Conservation (phyloP, 495 filamentous ascomycete species). For the Lophium mytilinum region DNA sequence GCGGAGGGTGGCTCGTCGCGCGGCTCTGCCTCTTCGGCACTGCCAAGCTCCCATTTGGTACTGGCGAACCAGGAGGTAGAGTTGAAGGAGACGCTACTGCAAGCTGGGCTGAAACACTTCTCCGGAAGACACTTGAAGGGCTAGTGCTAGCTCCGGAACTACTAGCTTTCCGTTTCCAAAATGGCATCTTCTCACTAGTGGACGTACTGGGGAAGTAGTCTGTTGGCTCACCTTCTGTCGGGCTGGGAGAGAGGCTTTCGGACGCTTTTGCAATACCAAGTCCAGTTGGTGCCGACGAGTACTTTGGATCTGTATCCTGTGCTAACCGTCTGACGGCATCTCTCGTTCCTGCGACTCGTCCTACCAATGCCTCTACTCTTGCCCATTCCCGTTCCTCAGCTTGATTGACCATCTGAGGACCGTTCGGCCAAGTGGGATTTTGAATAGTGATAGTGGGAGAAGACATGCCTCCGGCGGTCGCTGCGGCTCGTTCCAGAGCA, state of each 20-base stretch:
- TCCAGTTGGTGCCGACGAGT: slow-evolving; percentile 27
- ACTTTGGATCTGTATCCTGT: slow-evolving; percentile 68
- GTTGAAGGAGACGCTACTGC: slow-evolving; percentile 47
- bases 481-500: slow-evolving; percentile 70
- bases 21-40: slow-evolving; percentile 33
- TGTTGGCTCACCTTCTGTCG: slow-evolving; percentile 23
- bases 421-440: slow-evolving; percentile 2
- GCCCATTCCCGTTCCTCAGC: slow-evolving; percentile 75
- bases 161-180: slow-evolving; percentile 88
- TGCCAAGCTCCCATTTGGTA: slow-evolving; percentile 30
- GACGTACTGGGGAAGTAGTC: slow-evolving; percentile 41
- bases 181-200: slow-evolving; percentile 44
- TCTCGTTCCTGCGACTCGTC: slow-evolving; percentile 73
- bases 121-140: slow-evolving; percentile 37
- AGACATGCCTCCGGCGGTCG: slow-evolving; percentile 5
- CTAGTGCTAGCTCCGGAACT: slow-evolving; percentile 33
- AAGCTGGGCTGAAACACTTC: slow-evolving; percentile 48
- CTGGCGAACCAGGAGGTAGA: slow-evolving; percentile 26
- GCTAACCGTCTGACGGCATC: slow-evolving; percentile 81
- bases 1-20: slow-evolving; percentile 17
- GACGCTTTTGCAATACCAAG: slow-evolving; percentile 7
- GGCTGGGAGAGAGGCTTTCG: slow-evolving; percentile 31
- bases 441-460: slow-evolving; percentile 15
- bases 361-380: slow-evolving; percentile 72
- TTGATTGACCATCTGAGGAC: slow-evolving; percentile 23